Percentiles rank a stretch among this genome's conserved stretches.
Evolutionary conservation across 495 filamentous ascomycete species (phyloP).

Genomic region (Haplographium delicatum): DNA sequence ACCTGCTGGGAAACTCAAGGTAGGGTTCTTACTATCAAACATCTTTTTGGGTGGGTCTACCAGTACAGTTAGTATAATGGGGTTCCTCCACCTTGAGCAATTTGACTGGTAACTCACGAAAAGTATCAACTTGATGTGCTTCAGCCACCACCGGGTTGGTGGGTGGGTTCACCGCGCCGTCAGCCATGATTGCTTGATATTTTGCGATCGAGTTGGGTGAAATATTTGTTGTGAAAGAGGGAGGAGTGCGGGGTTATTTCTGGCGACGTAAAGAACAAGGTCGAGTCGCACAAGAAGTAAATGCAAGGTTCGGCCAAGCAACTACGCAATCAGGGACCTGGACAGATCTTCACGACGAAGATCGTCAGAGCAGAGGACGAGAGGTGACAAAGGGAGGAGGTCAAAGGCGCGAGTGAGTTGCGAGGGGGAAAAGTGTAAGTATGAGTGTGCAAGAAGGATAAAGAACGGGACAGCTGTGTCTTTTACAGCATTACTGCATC

Average conservation of each 20-base stretch:
- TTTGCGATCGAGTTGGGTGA: background rate
- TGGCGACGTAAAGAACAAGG: no score
- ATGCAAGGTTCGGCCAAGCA: no score
- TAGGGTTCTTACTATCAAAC: slow-evolving; percentile 52
- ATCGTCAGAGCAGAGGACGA: no score
- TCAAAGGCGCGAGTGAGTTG: no score
- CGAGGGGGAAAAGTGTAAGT: no score
- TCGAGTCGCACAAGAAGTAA: no score
- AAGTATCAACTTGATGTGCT: slow-evolving; percentile 82
- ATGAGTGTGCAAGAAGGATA: no score
- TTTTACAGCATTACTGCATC: no score
- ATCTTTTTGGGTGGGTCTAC: slow-evolving; percentile 51
- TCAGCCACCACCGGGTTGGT: slow-evolving; percentile 70
- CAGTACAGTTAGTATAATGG: slow-evolving; percentile 11
- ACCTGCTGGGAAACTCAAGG: slow-evolving; percentile 1
- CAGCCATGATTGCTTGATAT: slow-evolving; percentile 54
- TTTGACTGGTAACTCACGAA: slow-evolving; percentile 45
- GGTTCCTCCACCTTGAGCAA: background rate
- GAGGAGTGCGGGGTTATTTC: slow-evolving; percentile 10
- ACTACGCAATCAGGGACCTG: no score
- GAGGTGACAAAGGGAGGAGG: no score
- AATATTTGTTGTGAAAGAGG: background rate
- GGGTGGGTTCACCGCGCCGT: slow-evolving; percentile 47
- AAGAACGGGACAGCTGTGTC: no score
- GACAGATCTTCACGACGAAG: no score